phyloP scores from a whole-genome alignment of 345 rosid species.

The Psidium guajava region DNA sequence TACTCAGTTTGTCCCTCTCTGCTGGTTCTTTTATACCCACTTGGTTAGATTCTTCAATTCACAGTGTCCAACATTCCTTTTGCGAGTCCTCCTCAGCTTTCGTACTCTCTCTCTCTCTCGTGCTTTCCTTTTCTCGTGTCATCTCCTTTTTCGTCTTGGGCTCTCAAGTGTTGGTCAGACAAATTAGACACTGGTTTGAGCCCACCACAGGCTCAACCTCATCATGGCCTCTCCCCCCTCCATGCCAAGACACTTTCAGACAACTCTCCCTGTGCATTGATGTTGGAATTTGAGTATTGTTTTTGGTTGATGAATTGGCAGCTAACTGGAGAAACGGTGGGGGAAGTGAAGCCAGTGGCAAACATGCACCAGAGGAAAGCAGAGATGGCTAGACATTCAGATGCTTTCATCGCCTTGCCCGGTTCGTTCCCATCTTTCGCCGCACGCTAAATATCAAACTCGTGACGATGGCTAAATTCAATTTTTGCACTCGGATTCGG shows the following conservation, averaged over 20 bases:
- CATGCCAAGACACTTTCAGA: not conserved
- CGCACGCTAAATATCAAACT: not conserved
- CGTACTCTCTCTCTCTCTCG: not conserved
- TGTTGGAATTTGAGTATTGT: not conserved
- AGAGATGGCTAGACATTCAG: conserved; percentile 24
- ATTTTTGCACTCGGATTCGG: not conserved
- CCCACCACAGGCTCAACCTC: not conserved
- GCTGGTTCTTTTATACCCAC: not conserved
- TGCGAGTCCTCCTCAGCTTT: not conserved
- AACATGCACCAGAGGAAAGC: conserved; percentile 26
- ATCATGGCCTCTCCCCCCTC: not conserved
- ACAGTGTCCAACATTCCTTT: not conserved
- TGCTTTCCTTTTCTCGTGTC: not conserved
- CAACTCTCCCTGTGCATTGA: not conserved
- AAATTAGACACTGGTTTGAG: not conserved
- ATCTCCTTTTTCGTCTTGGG: not conserved
- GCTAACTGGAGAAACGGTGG: conserved; percentile 21
- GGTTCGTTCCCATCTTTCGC: conserved; percentile 2
- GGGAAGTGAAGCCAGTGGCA: conserved; percentile 25
- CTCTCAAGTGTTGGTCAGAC: not conserved
- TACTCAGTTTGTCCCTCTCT: not conserved
- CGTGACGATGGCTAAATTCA: not conserved
- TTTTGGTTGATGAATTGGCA: not conserved
- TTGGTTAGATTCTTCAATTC: not conserved
- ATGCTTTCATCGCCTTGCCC: conserved; percentile 23